phyloP scores from a whole-genome alignment of 2,329 filamentous ascomycete species.

The Lachnellula occidentalis region DNA sequence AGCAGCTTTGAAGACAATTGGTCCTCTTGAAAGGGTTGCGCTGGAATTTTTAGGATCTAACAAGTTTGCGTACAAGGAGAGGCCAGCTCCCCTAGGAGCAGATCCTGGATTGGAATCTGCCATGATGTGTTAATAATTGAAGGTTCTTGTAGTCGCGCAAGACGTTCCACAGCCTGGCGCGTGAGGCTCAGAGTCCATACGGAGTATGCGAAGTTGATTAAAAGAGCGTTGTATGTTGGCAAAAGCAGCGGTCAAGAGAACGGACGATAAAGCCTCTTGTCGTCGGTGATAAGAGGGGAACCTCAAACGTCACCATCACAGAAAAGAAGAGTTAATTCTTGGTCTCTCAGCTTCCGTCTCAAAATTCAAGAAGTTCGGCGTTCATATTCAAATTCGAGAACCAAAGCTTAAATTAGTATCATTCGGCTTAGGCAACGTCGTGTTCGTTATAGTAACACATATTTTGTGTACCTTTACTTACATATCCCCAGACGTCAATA shows the following conservation, averaged over 20 bases:
- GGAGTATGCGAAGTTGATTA: neutral
- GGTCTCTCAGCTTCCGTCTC: too few relatives aligned
- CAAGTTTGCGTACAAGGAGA: constrained; percentile 82
- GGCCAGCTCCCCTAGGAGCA: constrained; percentile 34
- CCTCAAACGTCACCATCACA: constrained; percentile 5
- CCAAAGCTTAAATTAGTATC: too few relatives aligned
- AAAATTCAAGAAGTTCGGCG: too few relatives aligned
- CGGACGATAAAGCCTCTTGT: neutral
- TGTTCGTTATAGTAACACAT: too few relatives aligned
- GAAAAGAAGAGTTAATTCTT: neutral
- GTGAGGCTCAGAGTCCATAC: constrained; percentile 12
- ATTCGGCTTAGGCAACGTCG: neutral
- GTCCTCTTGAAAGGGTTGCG: constrained; percentile 61
- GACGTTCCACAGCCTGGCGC: constrained; percentile 14
- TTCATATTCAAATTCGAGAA: too few relatives aligned
- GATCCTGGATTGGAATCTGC: constrained; percentile 32
- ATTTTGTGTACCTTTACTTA: neutral
- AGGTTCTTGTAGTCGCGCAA: neutral
- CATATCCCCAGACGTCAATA: constrained; percentile 3
- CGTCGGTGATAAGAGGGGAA: constrained; percentile 7
- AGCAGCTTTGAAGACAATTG: constrained; percentile 61
- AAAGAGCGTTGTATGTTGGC: neutral
- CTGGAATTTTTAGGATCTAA: constrained; percentile 56
- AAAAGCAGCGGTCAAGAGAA: neutral
- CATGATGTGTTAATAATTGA: constrained; percentile 16